Conservation (phyloP, 768 basidiomycete species). For the Boletus reticuloceps region DNA sequence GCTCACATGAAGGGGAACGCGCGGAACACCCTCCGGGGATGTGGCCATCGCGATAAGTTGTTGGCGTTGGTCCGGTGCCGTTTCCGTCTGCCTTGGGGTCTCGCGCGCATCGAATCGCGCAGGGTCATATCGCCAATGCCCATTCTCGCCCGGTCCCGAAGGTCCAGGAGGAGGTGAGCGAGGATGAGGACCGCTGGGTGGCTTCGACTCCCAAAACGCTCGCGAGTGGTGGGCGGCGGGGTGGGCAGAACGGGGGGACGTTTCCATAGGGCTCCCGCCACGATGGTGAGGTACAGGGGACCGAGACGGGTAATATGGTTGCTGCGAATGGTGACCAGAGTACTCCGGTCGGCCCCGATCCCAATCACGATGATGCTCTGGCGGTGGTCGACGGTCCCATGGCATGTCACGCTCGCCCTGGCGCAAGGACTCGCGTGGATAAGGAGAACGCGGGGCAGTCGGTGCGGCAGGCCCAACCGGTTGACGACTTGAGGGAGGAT, state of each 20-base stretch:
- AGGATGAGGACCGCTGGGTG: conserved; percentile 32
- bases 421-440: conserved; percentile 50
- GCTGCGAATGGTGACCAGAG: conserved; percentile 29
- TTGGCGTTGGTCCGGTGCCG: conserved; percentile 32
- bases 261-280: conserved; percentile 51
- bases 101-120: conserved; percentile 50
- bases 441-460: conserved; percentile 57
- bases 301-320: conserved; percentile 32
- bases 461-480: conserved; percentile 53
- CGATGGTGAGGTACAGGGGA: conserved; percentile 39
- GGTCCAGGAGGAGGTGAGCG: conserved; percentile 36
- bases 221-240: conserved; percentile 34
- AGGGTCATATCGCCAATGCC: conserved; percentile 62
- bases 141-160: conserved; percentile 39
- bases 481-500: conserved; percentile 46
- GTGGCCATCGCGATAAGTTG: conserved; percentile 40
- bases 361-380: conserved; percentile 52
- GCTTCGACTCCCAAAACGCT: conserved; percentile 65
- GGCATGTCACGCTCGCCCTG: conserved; percentile 48
- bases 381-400: conserved; percentile 61
- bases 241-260: conserved; percentile 57
- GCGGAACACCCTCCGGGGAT: conserved; percentile 43
- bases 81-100: conserved; percentile 30
- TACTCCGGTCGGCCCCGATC: conserved; percentile 44
- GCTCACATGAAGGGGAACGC: conserved; percentile 28